phyloP scores from a whole-genome alignment of 176 grass and related monocot species.

The Avena sativa region DNA sequence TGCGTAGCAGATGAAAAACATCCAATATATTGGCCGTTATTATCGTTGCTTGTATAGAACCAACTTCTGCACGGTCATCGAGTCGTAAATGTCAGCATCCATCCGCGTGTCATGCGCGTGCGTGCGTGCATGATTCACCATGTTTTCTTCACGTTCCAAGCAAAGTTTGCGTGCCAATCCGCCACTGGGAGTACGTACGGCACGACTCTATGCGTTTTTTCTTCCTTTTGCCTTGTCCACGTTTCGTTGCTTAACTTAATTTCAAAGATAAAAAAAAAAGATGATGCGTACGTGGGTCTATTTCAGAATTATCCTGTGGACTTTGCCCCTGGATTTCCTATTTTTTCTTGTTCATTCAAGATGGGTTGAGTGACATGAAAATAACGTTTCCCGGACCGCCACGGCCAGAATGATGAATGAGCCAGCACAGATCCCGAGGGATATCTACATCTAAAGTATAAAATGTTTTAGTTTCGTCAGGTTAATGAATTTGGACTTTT shows the following conservation, averaged over 20 bases:
- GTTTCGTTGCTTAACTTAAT: not conserved
- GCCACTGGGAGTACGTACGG: not conserved
- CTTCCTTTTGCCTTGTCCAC: no score
- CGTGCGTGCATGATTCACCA: not conserved
- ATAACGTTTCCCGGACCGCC: not conserved
- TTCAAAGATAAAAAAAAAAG: not conserved
- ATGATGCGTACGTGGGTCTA: no score
- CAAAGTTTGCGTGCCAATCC: not conserved
- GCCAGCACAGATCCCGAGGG: no score
- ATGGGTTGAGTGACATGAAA: not conserved
- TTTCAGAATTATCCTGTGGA: not conserved
- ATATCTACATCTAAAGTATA: no score
- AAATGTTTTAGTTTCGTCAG: no score
- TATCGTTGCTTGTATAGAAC: not conserved
- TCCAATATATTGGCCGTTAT: not conserved
- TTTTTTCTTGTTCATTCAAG: not conserved
- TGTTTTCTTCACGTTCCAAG: not conserved
- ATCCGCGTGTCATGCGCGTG: not conserved
- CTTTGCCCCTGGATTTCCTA: not conserved
- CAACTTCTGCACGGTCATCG: no score
- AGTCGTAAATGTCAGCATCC: not conserved
- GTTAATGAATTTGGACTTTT: no score
- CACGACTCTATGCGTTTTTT: not conserved
- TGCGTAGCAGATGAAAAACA: not conserved
- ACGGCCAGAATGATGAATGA: not conserved